These are phyloP conservation scores for Tremella fuciformis DNA, from an alignment of 768 basidiomycete species.

Conservation along the genomic window DNA sequence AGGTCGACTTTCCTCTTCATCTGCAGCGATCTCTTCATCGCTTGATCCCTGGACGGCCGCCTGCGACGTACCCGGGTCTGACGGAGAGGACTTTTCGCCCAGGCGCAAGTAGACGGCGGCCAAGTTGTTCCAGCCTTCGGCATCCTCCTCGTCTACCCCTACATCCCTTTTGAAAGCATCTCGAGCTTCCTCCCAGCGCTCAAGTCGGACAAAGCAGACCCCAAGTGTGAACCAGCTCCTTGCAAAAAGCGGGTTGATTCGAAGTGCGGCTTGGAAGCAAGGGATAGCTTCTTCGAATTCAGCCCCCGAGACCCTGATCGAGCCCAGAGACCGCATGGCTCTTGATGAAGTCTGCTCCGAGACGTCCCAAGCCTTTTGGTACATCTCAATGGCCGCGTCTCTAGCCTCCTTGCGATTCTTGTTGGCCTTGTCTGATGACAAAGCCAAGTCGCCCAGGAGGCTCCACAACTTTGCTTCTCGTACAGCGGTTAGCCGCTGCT, in stretches of 20 bases:
- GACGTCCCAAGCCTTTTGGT: slow-evolving; percentile 76
- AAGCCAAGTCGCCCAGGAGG: slow-evolving; percentile 76
- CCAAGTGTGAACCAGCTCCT: slow-evolving; percentile 97
- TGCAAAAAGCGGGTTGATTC: slow-evolving; percentile 81
- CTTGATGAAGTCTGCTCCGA: slow-evolving; percentile 78
- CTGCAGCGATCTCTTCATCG: not conserved
- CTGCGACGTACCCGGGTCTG: slow-evolving; percentile 7
- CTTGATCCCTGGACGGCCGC: not conserved
- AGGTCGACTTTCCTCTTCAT: slow-evolving; percentile 8
- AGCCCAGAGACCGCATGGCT: slow-evolving; percentile 88
- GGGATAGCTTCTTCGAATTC: slow-evolving; percentile 64
- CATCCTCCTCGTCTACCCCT: slow-evolving; percentile 89
- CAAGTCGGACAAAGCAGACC: slow-evolving; percentile 75
- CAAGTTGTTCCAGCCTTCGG: slow-evolving; percentile 96
- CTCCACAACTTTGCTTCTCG: slow-evolving; percentile 93
- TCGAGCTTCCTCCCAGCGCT: slow-evolving; percentile 79
- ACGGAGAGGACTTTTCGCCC: slow-evolving; percentile 53
- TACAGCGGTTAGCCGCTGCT: slow-evolving; percentile 59
- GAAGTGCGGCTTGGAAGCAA: slow-evolving; percentile 70
- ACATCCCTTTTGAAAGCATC: slow-evolving; percentile 84
- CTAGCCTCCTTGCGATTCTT: slow-evolving; percentile 56
- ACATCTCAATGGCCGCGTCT: slow-evolving; percentile 67
- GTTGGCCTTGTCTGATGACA: slow-evolving; percentile 24
- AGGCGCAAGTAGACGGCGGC: slow-evolving; percentile 90
- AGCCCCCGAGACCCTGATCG: slow-evolving; percentile 68